Base-by-base conservation (phyloP, 2,329 filamentous ascomycete genomes). In the Verticillium tricorpus region DNA sequence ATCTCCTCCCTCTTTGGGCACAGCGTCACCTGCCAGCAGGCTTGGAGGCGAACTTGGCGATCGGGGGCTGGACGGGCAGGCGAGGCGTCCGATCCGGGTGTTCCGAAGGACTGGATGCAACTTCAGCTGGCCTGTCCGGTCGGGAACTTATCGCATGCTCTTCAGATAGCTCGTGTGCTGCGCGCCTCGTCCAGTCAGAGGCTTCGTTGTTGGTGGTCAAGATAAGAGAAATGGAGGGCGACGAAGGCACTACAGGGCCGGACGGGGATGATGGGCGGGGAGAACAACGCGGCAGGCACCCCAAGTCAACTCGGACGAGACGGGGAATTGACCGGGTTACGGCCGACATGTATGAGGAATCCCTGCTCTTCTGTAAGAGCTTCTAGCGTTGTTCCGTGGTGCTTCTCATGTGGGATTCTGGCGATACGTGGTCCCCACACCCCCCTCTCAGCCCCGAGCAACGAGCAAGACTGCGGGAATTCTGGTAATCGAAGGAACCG, bases 1-100 rank as follows among this genome's bases (percentile, higher is more conserved):
- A 58, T 55, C 58, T 52, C 58, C 58, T 59, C 58, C 58, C 58
- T 59, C 12, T 55, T 59, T 50, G 45, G 45, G 45, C 19, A 50
- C 45, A 50, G 45, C 45, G 45, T 25, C 45, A 50, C n/a, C 45
- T 50, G 45, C 45, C 45, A 50, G 45, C 45, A 12, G 19, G 45
- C 45, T 50, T 50, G 45, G 45, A 15, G 37, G 14, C 45, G n/a
- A n/a, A 50, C 45, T 50, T 50, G 45, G 45, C 45, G 45, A 50
- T 25, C n/a, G 9, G 45, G 8, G 19, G n/a, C 17, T 25, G 45
- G 9, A 25, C 14, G 6, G 17, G 17, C 37, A 40, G 37, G 37
- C 15, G 37, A 40, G 17, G 37, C 37, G 45, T 50, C 19, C 45
- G 45, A 50, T 50, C 45, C 45, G 45, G 45, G 3, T 50, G 45